Percentiles rank a stretch among this genome's conserved stretches.
Evolutionary conservation across 495 filamentous ascomycete species (phyloP).

Genomic region (Xylaria acuta): DNA sequence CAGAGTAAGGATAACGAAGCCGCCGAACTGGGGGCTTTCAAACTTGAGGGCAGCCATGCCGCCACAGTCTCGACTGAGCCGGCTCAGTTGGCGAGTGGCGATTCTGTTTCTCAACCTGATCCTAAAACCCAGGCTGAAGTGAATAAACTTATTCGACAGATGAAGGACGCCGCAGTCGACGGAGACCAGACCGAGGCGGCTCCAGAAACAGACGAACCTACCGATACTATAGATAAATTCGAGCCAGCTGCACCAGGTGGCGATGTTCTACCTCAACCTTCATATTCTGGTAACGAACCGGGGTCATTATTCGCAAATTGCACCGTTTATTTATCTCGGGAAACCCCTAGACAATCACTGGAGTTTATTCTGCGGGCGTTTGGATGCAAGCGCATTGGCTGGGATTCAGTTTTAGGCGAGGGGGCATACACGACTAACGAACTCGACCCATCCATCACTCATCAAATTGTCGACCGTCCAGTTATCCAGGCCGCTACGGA

Average conservation of each 20-base stretch:
- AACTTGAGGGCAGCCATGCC: slow-evolving; percentile 72
- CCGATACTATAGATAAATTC: slow-evolving; percentile 86
- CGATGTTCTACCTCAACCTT: slow-evolving; percentile 85
- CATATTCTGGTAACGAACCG: slow-evolving; percentile 60
- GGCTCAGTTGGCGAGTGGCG: slow-evolving; percentile 61
- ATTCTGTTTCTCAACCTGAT: slow-evolving; percentile 51
- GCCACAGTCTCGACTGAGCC: slow-evolving; percentile 54
- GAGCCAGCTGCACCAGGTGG: slow-evolving; percentile 77
- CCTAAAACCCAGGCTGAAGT: slow-evolving; percentile 63
- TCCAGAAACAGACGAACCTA: slow-evolving; percentile 55
- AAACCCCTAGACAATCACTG: slow-evolving; percentile 86
- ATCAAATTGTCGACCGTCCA: slow-evolving; percentile 92
- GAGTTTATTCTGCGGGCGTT: slow-evolving; percentile 95
- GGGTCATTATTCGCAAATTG: slow-evolving; percentile 80
- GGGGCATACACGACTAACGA: slow-evolving; percentile 92
- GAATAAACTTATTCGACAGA: slow-evolving; percentile 59
- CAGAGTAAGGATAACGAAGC: slow-evolving; percentile 83
- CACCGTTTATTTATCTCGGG: slow-evolving; percentile 91
- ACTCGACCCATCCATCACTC: slow-evolving; percentile 84
- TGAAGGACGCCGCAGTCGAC: slow-evolving; percentile 52
- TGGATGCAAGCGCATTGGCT: slow-evolving; percentile 94
- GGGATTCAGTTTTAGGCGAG: slow-evolving; percentile 87
- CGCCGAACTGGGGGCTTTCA: slow-evolving; percentile 91
- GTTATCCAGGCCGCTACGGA: slow-evolving; percentile 68
- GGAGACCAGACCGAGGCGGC: slow-evolving; percentile 56